Conservation (phyloP, 164 flowering plant species). For the Berberis thunbergii region DNA sequence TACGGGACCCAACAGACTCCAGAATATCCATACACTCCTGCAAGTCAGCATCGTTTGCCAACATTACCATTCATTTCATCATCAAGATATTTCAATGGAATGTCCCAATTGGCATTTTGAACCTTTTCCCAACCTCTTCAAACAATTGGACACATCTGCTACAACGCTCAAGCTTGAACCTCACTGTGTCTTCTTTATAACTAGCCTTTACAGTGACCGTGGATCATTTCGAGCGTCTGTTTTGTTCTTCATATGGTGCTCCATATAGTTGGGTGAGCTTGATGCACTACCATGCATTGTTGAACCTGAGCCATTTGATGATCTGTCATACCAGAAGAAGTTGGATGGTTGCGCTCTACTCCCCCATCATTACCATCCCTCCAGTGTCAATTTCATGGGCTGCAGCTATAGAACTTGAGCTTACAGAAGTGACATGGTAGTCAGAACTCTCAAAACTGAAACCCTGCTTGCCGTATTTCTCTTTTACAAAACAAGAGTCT, state of each 20-base stretch:
- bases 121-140: slow-evolving; percentile 65
- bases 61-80: slow-evolving; percentile 84
- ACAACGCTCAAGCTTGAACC: slow-evolving; percentile 65
- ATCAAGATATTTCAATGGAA: slow-evolving; percentile 87
- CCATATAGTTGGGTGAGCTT: slow-evolving; percentile 39
- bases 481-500: slow-evolving; percentile 14
- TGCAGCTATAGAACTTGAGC: slow-evolving; percentile 32
- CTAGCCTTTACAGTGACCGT: slow-evolving; percentile 64
- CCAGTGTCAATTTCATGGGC: slow-evolving; percentile 29
- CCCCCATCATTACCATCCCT: slow-evolving; percentile 34
- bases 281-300: slow-evolving; percentile 47
- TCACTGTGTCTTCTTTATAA: slow-evolving; percentile 58
- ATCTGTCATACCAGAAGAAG: slow-evolving; percentile 57
- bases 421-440: slow-evolving; percentile 18
- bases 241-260: slow-evolving; percentile 13
- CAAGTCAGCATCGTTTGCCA: slow-evolving; percentile 58
- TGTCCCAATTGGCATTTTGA: slow-evolving; percentile 48
- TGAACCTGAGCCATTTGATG: slow-evolving; percentile 64
- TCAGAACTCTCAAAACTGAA: slow-evolving; percentile 22
- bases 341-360: slow-evolving; percentile 35
- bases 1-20: slow-evolving; percentile 43
- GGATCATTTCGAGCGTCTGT: slow-evolving; percentile 21
- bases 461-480: slow-evolving; percentile 11
- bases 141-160: slow-evolving; percentile 51
- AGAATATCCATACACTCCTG: slow-evolving; percentile 74